Conservation (phyloP, 805 yeast species). For the Candida cerambycidarum region DNA sequence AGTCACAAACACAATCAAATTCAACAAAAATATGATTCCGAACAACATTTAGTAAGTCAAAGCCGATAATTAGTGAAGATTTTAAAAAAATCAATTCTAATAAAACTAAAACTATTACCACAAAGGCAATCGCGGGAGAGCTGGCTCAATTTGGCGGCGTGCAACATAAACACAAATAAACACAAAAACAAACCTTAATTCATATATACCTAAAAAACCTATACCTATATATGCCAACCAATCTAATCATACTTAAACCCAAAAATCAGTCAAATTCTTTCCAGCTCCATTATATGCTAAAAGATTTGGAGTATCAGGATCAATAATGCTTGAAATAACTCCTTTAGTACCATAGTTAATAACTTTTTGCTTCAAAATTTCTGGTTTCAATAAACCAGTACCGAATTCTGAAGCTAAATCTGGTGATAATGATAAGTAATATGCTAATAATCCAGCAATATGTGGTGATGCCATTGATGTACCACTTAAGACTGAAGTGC, state of each 20-base stretch:
- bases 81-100: no score
- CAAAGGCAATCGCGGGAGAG: no score
- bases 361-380: slow-evolving; percentile 53
- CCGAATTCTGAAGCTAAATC: slow-evolving; percentile 49
- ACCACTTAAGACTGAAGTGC: slow-evolving; percentile 56
- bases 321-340: slow-evolving; percentile 44
- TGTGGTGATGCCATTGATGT: slow-evolving; percentile 68
- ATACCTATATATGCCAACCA: not conserved
- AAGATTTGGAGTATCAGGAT: slow-evolving; percentile 55
- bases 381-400: slow-evolving; percentile 47
- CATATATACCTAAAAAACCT: slow-evolving; percentile 1
- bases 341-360: slow-evolving; percentile 52
- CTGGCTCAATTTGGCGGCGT: no score
- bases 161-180: not conserved
- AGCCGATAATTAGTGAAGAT: no score
- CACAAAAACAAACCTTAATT: slow-evolving; percentile 1
- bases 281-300: slow-evolving; percentile 65
- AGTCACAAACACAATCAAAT: not conserved
- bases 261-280: slow-evolving; percentile 50
- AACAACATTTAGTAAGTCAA: not conserved
- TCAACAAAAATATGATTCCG: not conserved
- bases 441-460: slow-evolving; percentile 54
- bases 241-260: slow-evolving; percentile 30
- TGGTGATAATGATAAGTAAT: slow-evolving; percentile 57
- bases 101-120: no score